Conservation (phyloP, 2,329 filamentous ascomycete genomes). For the Penicillium olsonii region DNA sequence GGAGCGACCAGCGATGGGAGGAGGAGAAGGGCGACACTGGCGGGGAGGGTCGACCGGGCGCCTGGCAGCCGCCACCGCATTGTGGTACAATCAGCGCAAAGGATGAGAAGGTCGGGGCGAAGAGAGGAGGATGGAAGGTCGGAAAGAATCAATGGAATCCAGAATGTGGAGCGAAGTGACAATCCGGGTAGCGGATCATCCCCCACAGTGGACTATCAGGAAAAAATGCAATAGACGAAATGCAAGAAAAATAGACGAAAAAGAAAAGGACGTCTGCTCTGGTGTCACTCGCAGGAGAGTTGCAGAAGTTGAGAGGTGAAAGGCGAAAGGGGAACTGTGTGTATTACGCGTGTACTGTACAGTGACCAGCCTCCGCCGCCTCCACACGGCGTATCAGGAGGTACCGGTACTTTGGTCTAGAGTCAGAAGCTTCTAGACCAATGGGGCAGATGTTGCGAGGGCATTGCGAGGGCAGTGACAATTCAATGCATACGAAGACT, state of each 20-base stretch:
- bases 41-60: constrained; percentile 55
- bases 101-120: background rate
- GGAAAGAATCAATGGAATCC: background rate
- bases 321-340: constrained; percentile 15
- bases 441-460: no score
- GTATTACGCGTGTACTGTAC: constrained; percentile 21
- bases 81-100: constrained; percentile 43
- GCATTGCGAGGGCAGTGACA: no score
- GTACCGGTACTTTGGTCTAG: constrained; percentile 6
- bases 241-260: background rate
- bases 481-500: no score
- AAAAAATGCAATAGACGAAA: background rate
- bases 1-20: constrained; percentile 64
- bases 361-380: constrained; percentile 1
- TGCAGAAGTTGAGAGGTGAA: constrained; percentile 2
- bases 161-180: constrained; percentile 22
- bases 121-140: background rate
- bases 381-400: background rate
- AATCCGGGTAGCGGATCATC: constrained; percentile 26
- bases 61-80: constrained; percentile 68
- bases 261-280: no score
- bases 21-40: constrained; percentile 61
- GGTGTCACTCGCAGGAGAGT: no score
- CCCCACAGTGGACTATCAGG: constrained; percentile 11
- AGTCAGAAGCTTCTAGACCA: no score